Percentiles rank a stretch among this genome's conserved stretches.
These are phyloP conservation scores for Mortierella alpina DNA, from an alignment of 192 early-diverging fungal genomes.

Conservation along the genomic window DNA sequence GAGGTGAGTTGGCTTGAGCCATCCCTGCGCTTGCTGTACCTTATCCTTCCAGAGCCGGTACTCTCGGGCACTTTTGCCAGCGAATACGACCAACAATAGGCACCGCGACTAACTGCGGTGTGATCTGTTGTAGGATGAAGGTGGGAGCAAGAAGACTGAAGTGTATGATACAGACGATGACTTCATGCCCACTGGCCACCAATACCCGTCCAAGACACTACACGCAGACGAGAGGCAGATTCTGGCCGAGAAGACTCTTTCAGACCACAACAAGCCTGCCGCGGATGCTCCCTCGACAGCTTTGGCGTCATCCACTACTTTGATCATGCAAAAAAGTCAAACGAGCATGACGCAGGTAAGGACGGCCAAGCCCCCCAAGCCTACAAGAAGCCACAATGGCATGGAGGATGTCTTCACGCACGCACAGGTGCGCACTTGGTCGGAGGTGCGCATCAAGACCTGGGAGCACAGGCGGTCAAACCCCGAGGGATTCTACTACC, in stretches of 20 bases:
- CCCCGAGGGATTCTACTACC: conserved; percentile 65
- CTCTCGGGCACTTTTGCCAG: neutral
- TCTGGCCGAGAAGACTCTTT: neutral
- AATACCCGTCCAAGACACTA: neutral
- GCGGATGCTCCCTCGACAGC: too few species aligned
- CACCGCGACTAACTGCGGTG: neutral
- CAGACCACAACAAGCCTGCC: neutral
- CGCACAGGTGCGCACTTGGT: conserved; percentile 57
- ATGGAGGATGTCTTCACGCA: conserved; percentile 60
- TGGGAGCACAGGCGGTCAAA: conserved; percentile 60
- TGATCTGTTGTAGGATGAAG: neutral
- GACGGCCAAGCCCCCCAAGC: conserved; percentile 13
- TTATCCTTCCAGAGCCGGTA: neutral
- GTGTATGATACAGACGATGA: conserved; percentile 6
- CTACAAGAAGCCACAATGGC: conserved; percentile 28
- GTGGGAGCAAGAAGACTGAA: neutral
- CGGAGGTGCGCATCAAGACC: conserved; percentile 60
- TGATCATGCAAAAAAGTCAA: conserved; percentile 5
- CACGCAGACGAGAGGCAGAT: neutral
- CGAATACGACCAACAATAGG: neutral
- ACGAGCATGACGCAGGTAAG: conserved; percentile 3
- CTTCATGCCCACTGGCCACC: conserved; percentile 4
- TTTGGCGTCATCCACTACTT: neutral
- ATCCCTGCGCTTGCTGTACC: neutral
- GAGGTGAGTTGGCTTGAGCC: conserved; percentile 18